Evolutionary conservation across 163 green algal species (phyloP), one percentile per base, ranked within the genome.

Genomic region (Scenedesmus sp.): DNA sequence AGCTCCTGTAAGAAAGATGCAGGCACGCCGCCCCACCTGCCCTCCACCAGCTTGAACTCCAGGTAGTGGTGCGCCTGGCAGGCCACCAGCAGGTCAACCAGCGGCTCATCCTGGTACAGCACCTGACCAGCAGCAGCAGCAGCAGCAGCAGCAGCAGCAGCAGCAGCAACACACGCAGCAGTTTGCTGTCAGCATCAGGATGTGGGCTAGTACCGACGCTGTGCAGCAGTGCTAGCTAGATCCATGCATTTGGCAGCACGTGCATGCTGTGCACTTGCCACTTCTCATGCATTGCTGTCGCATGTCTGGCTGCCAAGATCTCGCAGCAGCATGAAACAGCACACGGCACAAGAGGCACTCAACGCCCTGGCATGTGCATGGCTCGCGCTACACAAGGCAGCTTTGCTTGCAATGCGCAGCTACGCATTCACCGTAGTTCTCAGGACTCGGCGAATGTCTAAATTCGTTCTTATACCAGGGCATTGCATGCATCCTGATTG

Each of bases 21-120:
- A n/a, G n/a, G n/a, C n/a, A n/a, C n/a, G n/a, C 46, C 16, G 15
- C 1, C 88, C 20, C 88, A 95, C 92, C 94, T 94, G 18, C 91
- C 93, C 54, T 96, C 95, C 54, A 96, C 88, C 18, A 92, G 81
- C 87, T 95, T 96, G 93, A 96, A 96, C 86, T 96, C 95, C 79
- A 96, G 70, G 90, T 96, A 96, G 87, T 95, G 85, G 90, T 95
- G 93, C 1, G 93, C 92, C 56, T 90, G 84, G 64, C 88, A 90
- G 57, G 52, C n/a, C 23, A 96, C 91, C 66, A 96, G 88, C 90
- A 94, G 15, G 59, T 96, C 92, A 59, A 96, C 94, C 87, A 96
- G 88, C 0, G 82, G 4, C 88, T 96, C 95, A 16, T 57, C 90
- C 84, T 96, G 94, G 92, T 96, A 96, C 26, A 95, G 67, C 76